These are phyloP conservation scores for Quercus variabilis DNA, from an alignment of 306 rosid genomes.

Conservation along the genomic window DNA sequence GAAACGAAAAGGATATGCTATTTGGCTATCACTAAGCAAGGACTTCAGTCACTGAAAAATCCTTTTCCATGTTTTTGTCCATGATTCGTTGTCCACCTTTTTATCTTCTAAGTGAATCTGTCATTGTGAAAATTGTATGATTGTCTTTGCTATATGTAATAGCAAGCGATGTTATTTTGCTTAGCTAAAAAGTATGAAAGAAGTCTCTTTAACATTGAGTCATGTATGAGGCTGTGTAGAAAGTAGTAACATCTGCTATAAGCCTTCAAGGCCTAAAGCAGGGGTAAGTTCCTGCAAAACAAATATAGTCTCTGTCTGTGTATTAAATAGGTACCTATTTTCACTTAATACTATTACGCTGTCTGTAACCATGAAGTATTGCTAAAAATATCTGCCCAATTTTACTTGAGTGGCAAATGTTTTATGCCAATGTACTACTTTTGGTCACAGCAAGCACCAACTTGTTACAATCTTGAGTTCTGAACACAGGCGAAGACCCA, in stretches of 20 bases:
- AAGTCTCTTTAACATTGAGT: neutral
- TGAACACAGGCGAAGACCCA: no score
- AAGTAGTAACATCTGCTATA: neutral
- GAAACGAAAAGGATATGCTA: constrained; percentile 20
- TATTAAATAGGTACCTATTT: neutral
- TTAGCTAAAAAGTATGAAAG: neutral
- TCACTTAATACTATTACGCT: neutral
- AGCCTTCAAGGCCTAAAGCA: neutral
- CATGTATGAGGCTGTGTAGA: neutral
- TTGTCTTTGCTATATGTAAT: constrained; percentile 22
- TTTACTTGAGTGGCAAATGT: no score
- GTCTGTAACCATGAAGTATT: neutral
- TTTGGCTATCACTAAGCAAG: constrained; percentile 18
- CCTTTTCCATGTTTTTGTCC: constrained; percentile 21
- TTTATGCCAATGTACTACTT: no score
- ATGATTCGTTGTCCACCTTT: constrained; percentile 8
- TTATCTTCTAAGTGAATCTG: constrained; percentile 9
- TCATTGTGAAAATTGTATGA: constrained; percentile 12
- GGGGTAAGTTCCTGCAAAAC: neutral
- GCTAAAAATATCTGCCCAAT: no score
- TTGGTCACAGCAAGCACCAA: no score
- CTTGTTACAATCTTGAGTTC: no score
- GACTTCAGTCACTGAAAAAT: constrained; percentile 18
- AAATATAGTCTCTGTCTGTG: neutral
- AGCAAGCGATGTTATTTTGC: constrained; percentile 23